Evolutionary conservation across 106 monocot genomes (phyloP), one percentile per base, ranked within the genome.

Genomic region (Apostasia ramifera): DNA sequence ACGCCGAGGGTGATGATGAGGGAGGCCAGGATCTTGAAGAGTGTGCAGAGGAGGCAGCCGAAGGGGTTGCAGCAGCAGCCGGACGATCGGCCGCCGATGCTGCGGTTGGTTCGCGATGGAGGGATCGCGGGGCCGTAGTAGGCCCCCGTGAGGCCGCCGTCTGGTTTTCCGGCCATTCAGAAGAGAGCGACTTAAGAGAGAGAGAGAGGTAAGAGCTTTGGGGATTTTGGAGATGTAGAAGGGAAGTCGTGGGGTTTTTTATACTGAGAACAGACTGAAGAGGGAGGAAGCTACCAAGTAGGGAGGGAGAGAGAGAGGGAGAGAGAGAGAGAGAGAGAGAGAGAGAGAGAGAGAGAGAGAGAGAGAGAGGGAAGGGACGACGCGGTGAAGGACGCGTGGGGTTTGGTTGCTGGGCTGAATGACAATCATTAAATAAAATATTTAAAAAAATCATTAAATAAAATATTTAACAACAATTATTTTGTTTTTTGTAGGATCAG

Each of bases 71-170:
- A 69, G 61, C 69, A 45, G 52, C 50, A 43, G 67, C 13, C 41
- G 60, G 45, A 37, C 71, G 62, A 2, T 8, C 63, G 39, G 61
- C 80, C 55, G 50, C 71, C 70, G 60, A 75, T 51, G 74, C 55
- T 63, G 69, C 70, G 71, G 9, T 45, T 39, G 38, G 10, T 72
- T 8, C 44, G 40, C 12, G 44, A 55, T 3, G 84, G 81, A 5
- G 81, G 84, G 57, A 84, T 39, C 9, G 84, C 1, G 0, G 82
- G 86, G 69, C 86, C 82, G 53, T 86, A 86, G 73, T 82, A 86
- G 68, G 82, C 73, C 7, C 76, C 79, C 59, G 69, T 86, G 15
- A 86, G 70, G 58, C 59, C 55, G 42, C 51, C 53, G 12, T 49
- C 7, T 46, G 65, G 37, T 37, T 65, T 53, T 49, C 69, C 56